phyloP scores from a whole-genome alignment of 495 filamentous ascomycete species.

The Penicillium cataractarum region DNA sequence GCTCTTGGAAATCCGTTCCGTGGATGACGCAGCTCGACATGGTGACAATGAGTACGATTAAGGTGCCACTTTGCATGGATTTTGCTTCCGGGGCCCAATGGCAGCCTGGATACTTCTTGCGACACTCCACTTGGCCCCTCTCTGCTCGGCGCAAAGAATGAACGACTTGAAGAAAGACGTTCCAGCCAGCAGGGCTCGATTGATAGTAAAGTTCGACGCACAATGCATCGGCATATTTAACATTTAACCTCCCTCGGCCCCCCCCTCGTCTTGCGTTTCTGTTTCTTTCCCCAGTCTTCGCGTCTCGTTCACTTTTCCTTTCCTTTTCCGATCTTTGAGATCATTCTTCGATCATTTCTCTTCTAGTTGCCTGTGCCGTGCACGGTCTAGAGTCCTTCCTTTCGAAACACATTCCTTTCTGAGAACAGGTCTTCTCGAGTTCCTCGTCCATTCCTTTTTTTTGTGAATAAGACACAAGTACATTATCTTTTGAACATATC shows the following conservation, averaged over 20 bases:
- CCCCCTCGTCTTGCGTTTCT: constrained; percentile 2
- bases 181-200: constrained; percentile 8
- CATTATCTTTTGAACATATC: constrained; percentile 10
- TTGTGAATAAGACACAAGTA: constrained; percentile 3
- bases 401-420: constrained; percentile 21
- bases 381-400: constrained; percentile 40
- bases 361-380: constrained; percentile 44
- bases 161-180: constrained; percentile 3
- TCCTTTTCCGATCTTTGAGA: constrained; percentile 23
- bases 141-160: background rate
- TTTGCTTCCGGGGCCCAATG: constrained; percentile 3
- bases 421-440: constrained; percentile 33
- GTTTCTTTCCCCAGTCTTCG: constrained; percentile 10
- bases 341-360: constrained; percentile 11
- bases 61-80: constrained; percentile 10
- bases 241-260: constrained; percentile 8
- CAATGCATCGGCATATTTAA: constrained; percentile 20
- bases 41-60: background rate
- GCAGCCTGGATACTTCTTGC: background rate
- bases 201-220: background rate
- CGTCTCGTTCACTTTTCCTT: constrained; percentile 22
- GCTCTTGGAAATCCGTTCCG: constrained; percentile 3
- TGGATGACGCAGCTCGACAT: constrained; percentile 5
- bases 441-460: constrained; percentile 18
- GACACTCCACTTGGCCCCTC: background rate